Conservation (phyloP, 345 rosid species). For the Aegle marmelos region DNA sequence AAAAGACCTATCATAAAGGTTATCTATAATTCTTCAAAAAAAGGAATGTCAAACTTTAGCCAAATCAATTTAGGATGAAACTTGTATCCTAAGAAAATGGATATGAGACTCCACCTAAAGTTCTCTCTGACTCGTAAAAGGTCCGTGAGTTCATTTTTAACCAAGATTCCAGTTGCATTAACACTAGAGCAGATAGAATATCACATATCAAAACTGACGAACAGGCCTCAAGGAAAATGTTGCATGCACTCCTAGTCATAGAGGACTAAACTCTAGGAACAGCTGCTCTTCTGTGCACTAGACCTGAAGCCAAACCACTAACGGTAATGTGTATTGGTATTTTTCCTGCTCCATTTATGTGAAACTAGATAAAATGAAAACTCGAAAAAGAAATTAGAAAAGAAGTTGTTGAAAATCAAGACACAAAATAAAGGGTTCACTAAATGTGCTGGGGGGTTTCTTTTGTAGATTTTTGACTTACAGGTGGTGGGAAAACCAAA, state of each 20-base stretch:
- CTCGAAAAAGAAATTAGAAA: neutral
- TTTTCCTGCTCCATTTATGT: neutral
- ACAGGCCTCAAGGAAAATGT: neutral
- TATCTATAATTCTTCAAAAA: neutral
- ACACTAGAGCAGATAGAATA: neutral
- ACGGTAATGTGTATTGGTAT: neutral
- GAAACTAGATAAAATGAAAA: neutral
- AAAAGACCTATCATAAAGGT: neutral
- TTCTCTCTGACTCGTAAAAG: neutral
- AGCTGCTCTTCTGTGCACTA: neutral
- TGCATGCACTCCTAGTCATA: neutral
- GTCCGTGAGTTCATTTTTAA: neutral
- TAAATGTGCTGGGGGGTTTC: neutral
- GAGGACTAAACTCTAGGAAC: neutral
- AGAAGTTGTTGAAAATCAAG: neutral
- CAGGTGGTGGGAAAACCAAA: conserved; percentile 99
- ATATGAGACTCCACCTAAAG: no score
- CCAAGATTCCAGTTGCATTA: neutral
- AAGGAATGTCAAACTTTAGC: neutral
- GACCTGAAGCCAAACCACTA: neutral
- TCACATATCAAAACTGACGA: neutral
- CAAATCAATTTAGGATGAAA: neutral
- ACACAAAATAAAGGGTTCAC: no score
- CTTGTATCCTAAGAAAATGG: neutral
- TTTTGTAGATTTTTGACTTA: conserved; percentile 37